Conservation (phyloP, 805 yeast species). For the Nakazawaea wyomingensis region DNA sequence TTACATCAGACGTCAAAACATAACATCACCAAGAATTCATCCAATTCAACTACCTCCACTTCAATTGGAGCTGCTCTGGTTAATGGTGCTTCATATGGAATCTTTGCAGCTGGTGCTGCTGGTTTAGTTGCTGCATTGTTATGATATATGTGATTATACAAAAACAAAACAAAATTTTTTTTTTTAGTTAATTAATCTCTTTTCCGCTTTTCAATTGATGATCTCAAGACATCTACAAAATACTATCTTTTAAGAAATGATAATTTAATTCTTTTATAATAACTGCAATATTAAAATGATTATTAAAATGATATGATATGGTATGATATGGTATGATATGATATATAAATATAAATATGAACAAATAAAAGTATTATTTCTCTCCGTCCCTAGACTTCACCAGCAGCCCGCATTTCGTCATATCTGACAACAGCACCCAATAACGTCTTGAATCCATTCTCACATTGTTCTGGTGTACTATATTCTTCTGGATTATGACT, state of each 20-base stretch:
- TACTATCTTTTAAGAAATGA: no score
- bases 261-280: no score
- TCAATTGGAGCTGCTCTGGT: constrained; percentile 13
- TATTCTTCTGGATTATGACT: constrained; percentile 66
- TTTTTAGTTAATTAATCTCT: no score
- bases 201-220: neutral
- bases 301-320: no score
- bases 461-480: constrained; percentile 59
- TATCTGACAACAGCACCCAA: constrained; percentile 43
- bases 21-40: constrained; percentile 3
- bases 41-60: constrained; percentile 9
- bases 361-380: no score
- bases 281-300: no score
- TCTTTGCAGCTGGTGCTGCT: constrained; percentile 12
- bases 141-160: neutral
- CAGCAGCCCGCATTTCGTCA: constrained; percentile 25
- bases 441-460: constrained; percentile 52
- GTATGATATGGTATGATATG: no score
- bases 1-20: constrained; percentile 8
- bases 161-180: no score
- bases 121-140: constrained; percentile 18
- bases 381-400: constrained; percentile 12
- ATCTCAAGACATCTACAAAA: no score
- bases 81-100: constrained; percentile 9
- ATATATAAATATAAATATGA: no score